Evolutionary conservation across 192 early-diverging fungal species (phyloP), one percentile per base, ranked within the genome.

Genomic region (Gaertneriomyces semiglobifer): DNA sequence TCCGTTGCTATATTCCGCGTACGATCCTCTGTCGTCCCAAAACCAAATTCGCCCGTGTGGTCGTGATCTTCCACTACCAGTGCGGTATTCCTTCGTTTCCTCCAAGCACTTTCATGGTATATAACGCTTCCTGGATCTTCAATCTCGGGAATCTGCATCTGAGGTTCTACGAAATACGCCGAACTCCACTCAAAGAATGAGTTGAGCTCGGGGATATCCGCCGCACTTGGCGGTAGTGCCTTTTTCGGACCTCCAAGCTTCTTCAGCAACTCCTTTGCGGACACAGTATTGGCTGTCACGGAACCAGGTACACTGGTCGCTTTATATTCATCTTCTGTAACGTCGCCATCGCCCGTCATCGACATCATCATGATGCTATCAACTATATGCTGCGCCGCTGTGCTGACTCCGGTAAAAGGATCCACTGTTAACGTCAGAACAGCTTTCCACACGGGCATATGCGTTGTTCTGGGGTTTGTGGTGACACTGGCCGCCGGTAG

Each of bases 151-250:
- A 76, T 54, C 77, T 83, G 44, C 86, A 93, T 94, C 71, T 94
- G 92, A 20, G 92, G 89, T 69, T 93, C 88, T 19, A 82, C 81
- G 76, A 94, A 94, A 72, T 90, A 94, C 72, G 92, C 88, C 64
- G 90, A 89, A 70, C 88, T 90, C 89, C 88, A 90, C 50, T 92
- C 88, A 62, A 87, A 93, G 58, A 94, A 89, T 7, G 72, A 72
- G 2, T 81, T 74, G 42, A 88, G 53, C 7, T 81, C 88, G 45
- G 85, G 59, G 7, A 72, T 66, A 44, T 76, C 78, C 10, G 69
- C 70, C 44, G 63, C 76, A n/a, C 69, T 42, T 19, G 9, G 10
- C 33, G 58, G 14, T 14, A 38, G 9, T 7, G 43, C 53, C 3
- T 60, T 56, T n/a, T 56, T 46, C 2, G 38, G 47, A 42, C 53